phyloP scores from a whole-genome alignment of 2,329 filamentous ascomycete genomes.

The Balansia obtecta region DNA sequence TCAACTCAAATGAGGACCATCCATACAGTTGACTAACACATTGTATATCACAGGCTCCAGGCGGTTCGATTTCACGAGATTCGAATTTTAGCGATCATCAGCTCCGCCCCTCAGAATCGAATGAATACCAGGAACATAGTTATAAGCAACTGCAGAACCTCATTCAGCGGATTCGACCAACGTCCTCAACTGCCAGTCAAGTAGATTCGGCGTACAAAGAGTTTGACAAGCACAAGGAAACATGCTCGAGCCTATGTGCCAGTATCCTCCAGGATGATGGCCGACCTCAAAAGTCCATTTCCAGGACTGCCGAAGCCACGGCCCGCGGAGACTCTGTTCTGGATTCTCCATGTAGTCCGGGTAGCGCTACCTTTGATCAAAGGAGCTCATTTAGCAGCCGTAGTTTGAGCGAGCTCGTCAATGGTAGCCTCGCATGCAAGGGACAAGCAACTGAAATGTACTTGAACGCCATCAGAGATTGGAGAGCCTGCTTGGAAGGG shows the following conservation, averaged over 20 bases:
- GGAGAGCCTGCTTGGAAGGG: constrained; percentile 29
- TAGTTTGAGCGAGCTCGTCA: constrained; percentile 21
- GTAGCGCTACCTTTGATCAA: constrained; percentile 18
- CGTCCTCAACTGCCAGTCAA: constrained; percentile 20
- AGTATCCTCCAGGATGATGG: constrained; percentile 28
- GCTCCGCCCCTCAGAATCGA: constrained; percentile 13
- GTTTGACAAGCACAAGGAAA: constrained; percentile 29
- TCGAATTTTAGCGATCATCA: constrained; percentile 16
- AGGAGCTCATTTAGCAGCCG: constrained; percentile 26
- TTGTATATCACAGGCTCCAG: not conserved
- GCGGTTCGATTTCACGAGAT: constrained; percentile 7
- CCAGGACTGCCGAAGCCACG: constrained; percentile 13
- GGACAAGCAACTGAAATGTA: constrained; percentile 18
- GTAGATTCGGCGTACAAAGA: constrained; percentile 33
- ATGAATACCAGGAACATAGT: constrained; percentile 20
- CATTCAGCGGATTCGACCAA: constrained; percentile 22
- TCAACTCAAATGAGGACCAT: too few species aligned
- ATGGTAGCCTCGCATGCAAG: constrained; percentile 12
- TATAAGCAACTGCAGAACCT: constrained; percentile 23
- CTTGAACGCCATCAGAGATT: constrained; percentile 29
- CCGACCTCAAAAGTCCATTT: constrained; percentile 13
- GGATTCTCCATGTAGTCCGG: constrained; percentile 20
- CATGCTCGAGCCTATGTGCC: constrained; percentile 27
- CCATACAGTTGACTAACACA: not conserved
- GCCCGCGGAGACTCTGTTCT: constrained; percentile 17